Base-by-base conservation (phyloP, 495 filamentous ascomycete genomes). In the Xylaria acuta region DNA sequence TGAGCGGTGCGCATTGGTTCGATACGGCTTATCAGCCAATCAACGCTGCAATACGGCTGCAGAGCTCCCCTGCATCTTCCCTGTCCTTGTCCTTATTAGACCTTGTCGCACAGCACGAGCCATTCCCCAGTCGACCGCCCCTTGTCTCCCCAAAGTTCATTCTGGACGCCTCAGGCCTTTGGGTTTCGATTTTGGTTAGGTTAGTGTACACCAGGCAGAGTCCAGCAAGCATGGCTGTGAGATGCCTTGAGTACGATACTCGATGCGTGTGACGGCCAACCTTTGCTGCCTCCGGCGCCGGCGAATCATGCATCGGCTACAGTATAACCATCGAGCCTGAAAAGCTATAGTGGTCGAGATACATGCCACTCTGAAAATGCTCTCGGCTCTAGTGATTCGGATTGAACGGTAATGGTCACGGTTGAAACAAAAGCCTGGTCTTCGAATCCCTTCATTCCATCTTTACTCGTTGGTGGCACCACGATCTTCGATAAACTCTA, bases 271-370 rank as follows among this genome's bases (percentile, higher is more conserved):
- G 69, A 71, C 49, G 59, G 36, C 25, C 47, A 38, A 64, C 45
- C 53, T 54, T 64, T 25, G 60, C 58, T 70, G n/a, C n/a, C n/a
- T 45, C 54, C 11, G 16, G 25, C n/a, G 34, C 59, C 20, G 49
- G 16, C 60, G 56, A 64, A 64, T 64, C 59, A 64, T 56, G 38
- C 59, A 64, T 56, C 58, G 56, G 58, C 58, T 70, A 62, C 67
- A 12, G 41, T 49, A 69, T 64, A 49, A 20, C 62, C 62, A 49
- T 47, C 38, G 41, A 64, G 14, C 22, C 22, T 49, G 62, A 32
- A 64, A 6, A 56, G 49, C 27, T 38, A 58, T 38, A 41, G 49
- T 62, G 36, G 59, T n/a, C 12, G 40, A 60, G 67, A 25, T n/a
- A 51, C 56, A 62, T n/a, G 16, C 36, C 27, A 41, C 65, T 38